Percentiles rank a stretch among this genome's conserved stretches.
These are phyloP conservation scores for Rhizopogon vulgaris DNA, from an alignment of 768 basidiomycete species.

Conservation along the genomic window DNA sequence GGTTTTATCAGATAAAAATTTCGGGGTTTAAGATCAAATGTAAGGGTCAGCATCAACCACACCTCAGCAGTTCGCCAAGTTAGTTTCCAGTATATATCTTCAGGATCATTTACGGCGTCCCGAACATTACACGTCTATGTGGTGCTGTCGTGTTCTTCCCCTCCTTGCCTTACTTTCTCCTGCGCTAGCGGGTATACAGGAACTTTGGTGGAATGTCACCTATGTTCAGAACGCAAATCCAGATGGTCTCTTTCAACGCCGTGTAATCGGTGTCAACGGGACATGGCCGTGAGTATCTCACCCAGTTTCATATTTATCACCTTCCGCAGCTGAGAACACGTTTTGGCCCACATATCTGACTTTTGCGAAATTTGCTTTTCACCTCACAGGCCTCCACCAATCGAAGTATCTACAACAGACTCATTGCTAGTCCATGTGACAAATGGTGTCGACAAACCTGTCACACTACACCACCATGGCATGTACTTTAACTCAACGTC, in stretches of 20 bases:
- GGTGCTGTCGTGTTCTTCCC: conserved; percentile 3
- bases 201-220: conserved; percentile 89
- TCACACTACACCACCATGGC: conserved; percentile 87
- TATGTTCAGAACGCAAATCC: conserved; percentile 78
- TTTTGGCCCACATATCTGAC: neutral
- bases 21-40: neutral
- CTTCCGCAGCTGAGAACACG: neutral
- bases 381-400: conserved; percentile 64
- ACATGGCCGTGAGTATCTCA: conserved; percentile 79
- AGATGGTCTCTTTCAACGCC: conserved; percentile 70
- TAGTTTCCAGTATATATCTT: neutral
- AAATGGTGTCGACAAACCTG: conserved; percentile 62
- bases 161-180: conserved; percentile 24
- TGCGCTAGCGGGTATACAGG: conserved; percentile 59
- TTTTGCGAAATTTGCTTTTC: neutral
- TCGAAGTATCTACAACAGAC: conserved; percentile 68
- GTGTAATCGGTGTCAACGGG: conserved; percentile 83
- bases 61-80: neutral
- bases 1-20: conserved; percentile 12
- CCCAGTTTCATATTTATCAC: neutral
- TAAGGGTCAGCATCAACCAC: neutral
- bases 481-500: conserved; percentile 87
- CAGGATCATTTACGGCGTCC: too few relatives aligned
- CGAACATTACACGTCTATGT: neutral
- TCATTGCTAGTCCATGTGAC: conserved; percentile 69